Percentiles rank a stretch among this genome's conserved stretches.
phyloP scores from a whole-genome alignment of 345 rosid species.

The Nasturtium officinale region DNA sequence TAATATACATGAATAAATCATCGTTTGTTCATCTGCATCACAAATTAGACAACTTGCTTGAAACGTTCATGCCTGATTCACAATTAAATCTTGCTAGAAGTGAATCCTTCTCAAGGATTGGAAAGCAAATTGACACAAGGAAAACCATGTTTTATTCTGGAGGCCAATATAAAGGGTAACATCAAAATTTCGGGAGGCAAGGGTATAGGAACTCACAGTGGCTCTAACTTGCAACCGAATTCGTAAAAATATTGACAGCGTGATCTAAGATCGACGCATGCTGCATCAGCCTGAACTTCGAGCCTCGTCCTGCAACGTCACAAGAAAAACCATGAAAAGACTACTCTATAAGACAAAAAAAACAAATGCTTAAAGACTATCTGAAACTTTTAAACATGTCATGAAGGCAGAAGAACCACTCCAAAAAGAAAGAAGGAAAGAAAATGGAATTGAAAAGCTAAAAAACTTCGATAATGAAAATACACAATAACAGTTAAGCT shows the following conservation, averaged over 20 bases:
- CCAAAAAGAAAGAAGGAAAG: not conserved
- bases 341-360: not conserved
- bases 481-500: not conserved
- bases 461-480: not conserved
- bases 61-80: not conserved
- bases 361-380: not conserved
- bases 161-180: not conserved
- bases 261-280: conserved; percentile 80
- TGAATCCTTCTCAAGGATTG: conserved; percentile 1
- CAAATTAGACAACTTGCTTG: not conserved
- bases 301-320: conserved; percentile 58
- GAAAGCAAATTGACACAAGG: not conserved
- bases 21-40: conserved; percentile 1
- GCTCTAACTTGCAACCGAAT: conserved; percentile 84
- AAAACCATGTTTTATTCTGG: not conserved
- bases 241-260: conserved; percentile 78
- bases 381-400: not conserved
- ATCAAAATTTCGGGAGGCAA: not conserved
- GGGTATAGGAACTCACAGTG: conserved; percentile 60
- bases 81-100: not conserved
- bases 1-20: not conserved
- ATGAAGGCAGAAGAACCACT: not conserved
- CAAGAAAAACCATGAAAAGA: conserved; percentile 5
- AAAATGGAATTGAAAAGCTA: not conserved
- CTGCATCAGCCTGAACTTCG: conserved; percentile 92